Percentiles rank a stretch among this genome's conserved stretches.
Evolutionary conservation across 1,284 basidiomycete genomes (phyloP).

Genomic region (Termitomyces sp.): DNA sequence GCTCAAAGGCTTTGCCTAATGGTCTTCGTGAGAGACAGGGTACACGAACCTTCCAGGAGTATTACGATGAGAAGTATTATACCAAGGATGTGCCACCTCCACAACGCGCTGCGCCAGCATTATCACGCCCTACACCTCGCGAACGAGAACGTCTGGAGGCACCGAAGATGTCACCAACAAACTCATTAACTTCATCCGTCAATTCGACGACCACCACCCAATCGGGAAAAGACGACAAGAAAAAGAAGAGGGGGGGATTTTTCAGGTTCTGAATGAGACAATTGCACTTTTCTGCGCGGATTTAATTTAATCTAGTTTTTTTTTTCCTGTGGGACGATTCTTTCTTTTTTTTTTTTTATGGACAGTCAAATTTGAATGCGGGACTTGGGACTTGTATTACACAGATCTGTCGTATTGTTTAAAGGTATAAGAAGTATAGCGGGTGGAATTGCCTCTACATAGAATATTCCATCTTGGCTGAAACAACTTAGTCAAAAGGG

Average conservation of each 20-base stretch:
- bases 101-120: conserved; percentile 32
- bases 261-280: conserved; percentile 50
- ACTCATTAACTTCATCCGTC: conserved; percentile 46
- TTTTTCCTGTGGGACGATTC: conserved; percentile 7
- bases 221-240: conserved; percentile 57
- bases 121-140: conserved; percentile 28
- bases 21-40: conserved; percentile 56
- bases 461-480: conserved; percentile 45
- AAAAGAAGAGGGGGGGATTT: conserved; percentile 75
- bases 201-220: conserved; percentile 29
- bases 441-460: conserved; percentile 23
- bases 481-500: conserved; percentile 5
- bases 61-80: conserved; percentile 76
- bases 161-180: conserved; percentile 36
- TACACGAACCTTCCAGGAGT: conserved; percentile 56
- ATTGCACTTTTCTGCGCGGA: conserved; percentile 10
- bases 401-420: not conserved
- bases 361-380: not conserved
- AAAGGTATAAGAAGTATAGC: conserved; percentile 12
- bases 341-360: not conserved
- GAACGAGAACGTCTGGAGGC: conserved; percentile 17
- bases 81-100: conserved; percentile 57
- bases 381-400: not conserved
- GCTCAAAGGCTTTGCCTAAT: conserved; percentile 68
- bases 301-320: conserved; percentile 11